Base-by-base conservation (phyloP, 2,329 filamentous ascomycete genomes). In the Ophiostoma piceae region DNA sequence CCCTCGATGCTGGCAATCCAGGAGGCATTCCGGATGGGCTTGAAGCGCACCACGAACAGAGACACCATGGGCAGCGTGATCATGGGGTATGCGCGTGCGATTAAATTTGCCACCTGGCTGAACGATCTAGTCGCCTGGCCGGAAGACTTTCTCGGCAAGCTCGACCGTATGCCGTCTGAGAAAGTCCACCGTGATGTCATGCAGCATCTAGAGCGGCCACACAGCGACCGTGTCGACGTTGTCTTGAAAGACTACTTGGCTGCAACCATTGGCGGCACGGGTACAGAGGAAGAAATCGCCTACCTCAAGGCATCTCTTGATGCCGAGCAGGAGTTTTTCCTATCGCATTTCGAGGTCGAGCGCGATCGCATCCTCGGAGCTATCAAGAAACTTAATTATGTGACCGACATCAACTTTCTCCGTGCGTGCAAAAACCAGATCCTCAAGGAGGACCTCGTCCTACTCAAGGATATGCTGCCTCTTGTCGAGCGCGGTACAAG, bases 31-130 rank as follows among this genome's bases (percentile, higher is more conserved):
- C 29, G 57, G 32, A 29, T 16, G 5, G 68, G 71, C 41, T 67
- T 74, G 35, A 43, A 39, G 3, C 68, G 26, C 54, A 71, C 66
- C 54, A 71, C 66, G 7, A 41, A 70, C 41, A 71, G 71, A 22
- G 71, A 74, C 57, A 71, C 69, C 43, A 68, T 75, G 5, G 74
- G 70, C 39, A 57, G 70, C 57, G 72, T 70, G 43, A 73, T 75
- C 9, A 67, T 73, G 37, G 71, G 68, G 8, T 73, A 73, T 47
- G 73, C 70, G 12, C 66, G n/a, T 26, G 71, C 71, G 9, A 71
- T 75, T 19, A n/a, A 64, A 6, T 43, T 11, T 0, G 69, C 73
- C 1, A 60, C 66, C 2, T 75, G 74, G 74, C 69, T 74, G 0
- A 66, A 68, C 29, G 62, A 66, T 11, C 43, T 35, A 16, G 66